phyloP scores from a whole-genome alignment of 2,329 filamentous ascomycete species.

The Cercospora brassicicola region DNA sequence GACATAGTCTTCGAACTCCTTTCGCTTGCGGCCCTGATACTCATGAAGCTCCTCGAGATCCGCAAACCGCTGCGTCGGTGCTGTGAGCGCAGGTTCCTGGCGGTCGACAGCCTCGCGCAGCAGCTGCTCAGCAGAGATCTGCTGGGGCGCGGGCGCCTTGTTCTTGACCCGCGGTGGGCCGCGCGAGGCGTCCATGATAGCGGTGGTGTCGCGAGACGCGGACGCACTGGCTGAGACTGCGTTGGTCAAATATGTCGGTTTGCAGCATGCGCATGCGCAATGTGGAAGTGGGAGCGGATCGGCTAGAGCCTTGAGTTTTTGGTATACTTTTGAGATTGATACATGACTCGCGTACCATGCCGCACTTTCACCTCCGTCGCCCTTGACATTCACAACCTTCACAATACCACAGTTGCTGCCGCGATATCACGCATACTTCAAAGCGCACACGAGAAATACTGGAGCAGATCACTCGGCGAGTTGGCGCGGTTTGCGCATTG shows the following conservation, averaged over 20 bases:
- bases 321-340: not conserved
- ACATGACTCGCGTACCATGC: constrained; percentile 7
- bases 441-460: not conserved
- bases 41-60: constrained; percentile 98
- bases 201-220: not conserved
- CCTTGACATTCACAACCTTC: not conserved
- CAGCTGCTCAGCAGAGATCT: constrained; percentile 96
- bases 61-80: constrained; percentile 89
- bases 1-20: constrained; percentile 98
- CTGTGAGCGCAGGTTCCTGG: constrained; percentile 83
- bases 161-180: constrained; percentile 97
- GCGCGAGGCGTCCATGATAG: constrained; percentile 78
- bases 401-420: not conserved
- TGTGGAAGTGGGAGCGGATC: not conserved
- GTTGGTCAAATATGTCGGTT: not conserved
- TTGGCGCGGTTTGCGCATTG: constrained; percentile 8
- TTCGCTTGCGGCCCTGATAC: constrained; percentile 91
- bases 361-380: not conserved
- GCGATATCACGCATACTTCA: not conserved
- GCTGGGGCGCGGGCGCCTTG: constrained; percentile 78
- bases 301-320: not conserved
- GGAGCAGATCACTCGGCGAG: not conserved
- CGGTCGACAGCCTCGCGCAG: constrained; percentile 95
- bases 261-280: not conserved
- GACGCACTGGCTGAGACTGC: not conserved